Base-by-base conservation (phyloP, 805 yeast genomes). In the Hanseniaspora thailandica region DNA sequence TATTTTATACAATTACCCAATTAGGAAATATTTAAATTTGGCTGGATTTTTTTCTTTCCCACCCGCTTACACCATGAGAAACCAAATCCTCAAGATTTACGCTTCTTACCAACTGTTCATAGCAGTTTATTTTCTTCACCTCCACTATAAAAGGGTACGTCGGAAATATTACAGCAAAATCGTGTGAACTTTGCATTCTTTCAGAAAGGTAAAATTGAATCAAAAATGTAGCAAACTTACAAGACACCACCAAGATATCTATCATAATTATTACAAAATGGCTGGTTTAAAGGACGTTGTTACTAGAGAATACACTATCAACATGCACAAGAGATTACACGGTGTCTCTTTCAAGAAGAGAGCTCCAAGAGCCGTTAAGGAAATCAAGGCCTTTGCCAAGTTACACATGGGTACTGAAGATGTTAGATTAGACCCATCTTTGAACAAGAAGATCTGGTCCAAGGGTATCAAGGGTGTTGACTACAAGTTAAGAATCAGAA, bases 231-330 rank as follows among this genome's bases (percentile, higher is more conserved):
- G 15, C 38, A 40, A 36, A 20, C n/a, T 19, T 38, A 20, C 12
- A 40, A 4, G 15, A 40, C n/a, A 34, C 48, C 44, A 52, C 36
- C 47, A 44, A 45, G 52, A 38, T 45, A 43, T 41, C 30, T 52
- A 35, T 48, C 47, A 35, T 48, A 47, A 45, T 55, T 54, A 28
- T 25, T 33, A 19, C 59, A 66, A 65, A 64, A 72, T 73, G 76
- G 74, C 76, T 65, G 73, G 73, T 76, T 80, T 88, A 74, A 85
- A 86, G 80, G 97, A 93, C 89, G 96, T 88, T 77, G 97, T 93
- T 77, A 86, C 98, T 76, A 95, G 99, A 78, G 99, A 93, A 80
- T 93, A 93, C 87, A 93, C 98, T 83, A 89, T 93, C 77, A 90
- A 93, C 87, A 80, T 90, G 77, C 96, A 88, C 95, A 90, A 88